phyloP scores from a whole-genome alignment of 164 flowering plant species.

The Pachysandra terminalis region DNA sequence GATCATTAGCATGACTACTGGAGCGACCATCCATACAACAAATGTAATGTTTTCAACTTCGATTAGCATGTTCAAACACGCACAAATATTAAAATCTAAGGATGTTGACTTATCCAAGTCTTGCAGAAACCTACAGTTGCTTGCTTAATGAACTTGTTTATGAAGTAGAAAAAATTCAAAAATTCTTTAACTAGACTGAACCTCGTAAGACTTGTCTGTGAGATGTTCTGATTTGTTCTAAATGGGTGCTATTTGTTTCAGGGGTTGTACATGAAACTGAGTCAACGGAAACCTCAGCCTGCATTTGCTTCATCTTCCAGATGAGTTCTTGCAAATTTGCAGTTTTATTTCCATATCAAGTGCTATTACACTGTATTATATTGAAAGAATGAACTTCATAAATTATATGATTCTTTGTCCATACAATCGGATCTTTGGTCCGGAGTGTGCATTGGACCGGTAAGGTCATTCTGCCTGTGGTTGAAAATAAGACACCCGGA shows the following conservation, averaged over 20 bases:
- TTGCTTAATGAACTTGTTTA: neutral
- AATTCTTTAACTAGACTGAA: neutral
- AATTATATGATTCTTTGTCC: neutral
- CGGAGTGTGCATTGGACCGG: no score
- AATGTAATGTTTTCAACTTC: constrained; percentile 42
- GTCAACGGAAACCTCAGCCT: constrained; percentile 30
- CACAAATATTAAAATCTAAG: neutral
- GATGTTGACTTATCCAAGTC: no score
- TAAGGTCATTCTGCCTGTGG: no score
- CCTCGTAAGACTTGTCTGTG: neutral
- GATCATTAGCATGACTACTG: constrained; percentile 89
- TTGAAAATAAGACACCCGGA: no score
- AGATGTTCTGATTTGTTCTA: neutral
- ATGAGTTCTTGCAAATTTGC: constrained; percentile 20
- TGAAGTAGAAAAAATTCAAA: neutral
- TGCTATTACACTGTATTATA: neutral
- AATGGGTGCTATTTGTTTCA: constrained; percentile 29
- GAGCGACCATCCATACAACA: constrained; percentile 96
- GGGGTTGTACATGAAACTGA: constrained; percentile 84
- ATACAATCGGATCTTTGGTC: no score
- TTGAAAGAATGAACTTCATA: neutral
- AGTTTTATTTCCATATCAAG: neutral
- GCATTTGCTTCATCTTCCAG: constrained; percentile 29
- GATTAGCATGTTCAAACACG: neutral
- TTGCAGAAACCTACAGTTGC: no score